Evolutionary conservation across 2,329 filamentous ascomycete genomes (phyloP).

Genomic region (Aspergillus neoniger): DNA sequence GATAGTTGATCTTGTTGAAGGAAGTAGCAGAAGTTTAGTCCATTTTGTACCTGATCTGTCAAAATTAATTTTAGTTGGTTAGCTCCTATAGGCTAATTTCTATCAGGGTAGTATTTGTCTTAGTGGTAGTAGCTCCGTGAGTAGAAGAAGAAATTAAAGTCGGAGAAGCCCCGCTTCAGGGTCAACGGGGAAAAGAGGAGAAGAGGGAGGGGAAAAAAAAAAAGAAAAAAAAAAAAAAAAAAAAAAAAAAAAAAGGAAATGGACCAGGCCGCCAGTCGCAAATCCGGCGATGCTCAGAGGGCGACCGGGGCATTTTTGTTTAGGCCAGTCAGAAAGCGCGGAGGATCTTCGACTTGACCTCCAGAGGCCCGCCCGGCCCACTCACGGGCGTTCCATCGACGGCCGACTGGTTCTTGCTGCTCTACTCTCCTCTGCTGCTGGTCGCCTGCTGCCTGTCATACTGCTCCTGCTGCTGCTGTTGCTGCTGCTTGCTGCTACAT

Average conservation of each 20-base stretch:
- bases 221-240: no score
- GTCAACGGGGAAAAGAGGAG: not conserved
- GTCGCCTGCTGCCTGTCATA: conserved; percentile 20
- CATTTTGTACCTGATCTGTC: not conserved
- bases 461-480: conserved; percentile 4
- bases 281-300: conserved; percentile 9
- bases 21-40: not conserved
- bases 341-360: conserved; percentile 27
- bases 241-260: no score
- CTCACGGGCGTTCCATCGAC: conserved; percentile 22
- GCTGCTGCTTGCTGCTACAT: no score
- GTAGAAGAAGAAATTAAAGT: not conserved
- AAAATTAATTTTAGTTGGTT: no score
- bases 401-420: conserved; percentile 12
- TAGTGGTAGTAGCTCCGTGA: not conserved
- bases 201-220: no score
- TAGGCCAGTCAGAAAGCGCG: conserved; percentile 24
- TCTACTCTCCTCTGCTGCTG: conserved; percentile 6
- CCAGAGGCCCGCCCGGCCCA: conserved; percentile 25
- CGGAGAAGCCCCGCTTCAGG: conserved; percentile 1
- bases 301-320: conserved; percentile 15
- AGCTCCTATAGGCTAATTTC: no score
- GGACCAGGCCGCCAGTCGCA: not conserved
- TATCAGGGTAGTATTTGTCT: no score
- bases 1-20: no score